A percentile compares a stretch with the other conserved stretches of the same genome.
Conservation (phyloP, 768 basidiomycete genomes). For the Tulasnella sp. region DNA sequence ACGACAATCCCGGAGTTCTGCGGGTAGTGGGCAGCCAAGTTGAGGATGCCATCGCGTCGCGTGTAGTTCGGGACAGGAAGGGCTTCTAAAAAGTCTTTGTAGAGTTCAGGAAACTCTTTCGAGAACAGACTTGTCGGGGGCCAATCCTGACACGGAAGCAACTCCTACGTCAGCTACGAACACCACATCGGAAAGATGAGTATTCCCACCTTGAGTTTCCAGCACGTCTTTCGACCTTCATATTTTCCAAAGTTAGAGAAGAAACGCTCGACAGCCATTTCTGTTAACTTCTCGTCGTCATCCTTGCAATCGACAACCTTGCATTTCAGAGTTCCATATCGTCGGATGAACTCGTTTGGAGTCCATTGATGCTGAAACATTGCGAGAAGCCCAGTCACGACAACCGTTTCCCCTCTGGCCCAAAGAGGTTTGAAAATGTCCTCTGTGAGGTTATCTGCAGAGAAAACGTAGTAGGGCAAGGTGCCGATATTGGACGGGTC, state of each 20-base stretch:
- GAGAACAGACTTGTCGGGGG: constrained; percentile 81
- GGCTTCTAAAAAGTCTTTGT: constrained; percentile 68
- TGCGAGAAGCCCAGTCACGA: constrained; percentile 54
- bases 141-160: constrained; percentile 62
- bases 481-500: constrained; percentile 32
- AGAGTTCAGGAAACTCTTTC: constrained; percentile 70
- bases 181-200: neutral
- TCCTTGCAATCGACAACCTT: constrained; percentile 76
- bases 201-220: constrained; percentile 62
- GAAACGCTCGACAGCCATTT: constrained; percentile 62
- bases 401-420: constrained; percentile 60
- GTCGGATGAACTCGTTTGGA: constrained; percentile 65
- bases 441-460: constrained; percentile 41
- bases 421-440: constrained; percentile 58
- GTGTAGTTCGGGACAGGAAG: constrained; percentile 86
- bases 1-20: constrained; percentile 45
- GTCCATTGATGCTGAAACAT: constrained; percentile 66
- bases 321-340: constrained; percentile 52
- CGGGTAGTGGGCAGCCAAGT: constrained; percentile 85
- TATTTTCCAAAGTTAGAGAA: constrained; percentile 68
- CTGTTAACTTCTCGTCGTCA: constrained; percentile 39
- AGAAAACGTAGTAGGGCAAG: constrained; percentile 36
- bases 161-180: neutral
- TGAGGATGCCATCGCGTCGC: constrained; percentile 78
- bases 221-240: constrained; percentile 38